Percentiles rank a stretch among this genome's conserved stretches.
phyloP scores from a whole-genome alignment of 345 rosid species.

The Aquilaria malaccensis region DNA sequence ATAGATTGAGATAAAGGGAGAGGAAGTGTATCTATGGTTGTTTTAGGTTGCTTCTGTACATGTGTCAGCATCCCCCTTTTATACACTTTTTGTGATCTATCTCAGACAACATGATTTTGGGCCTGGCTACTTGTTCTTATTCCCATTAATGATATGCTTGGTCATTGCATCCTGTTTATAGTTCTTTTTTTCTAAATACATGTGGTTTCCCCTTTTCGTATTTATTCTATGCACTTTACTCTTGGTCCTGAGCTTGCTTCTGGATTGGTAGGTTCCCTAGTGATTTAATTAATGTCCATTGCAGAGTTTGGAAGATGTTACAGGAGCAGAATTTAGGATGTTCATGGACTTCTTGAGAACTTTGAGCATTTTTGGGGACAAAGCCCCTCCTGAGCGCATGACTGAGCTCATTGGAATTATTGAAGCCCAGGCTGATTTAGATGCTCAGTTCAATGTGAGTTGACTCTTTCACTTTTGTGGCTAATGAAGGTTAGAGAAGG shows the following conservation, averaged over 20 bases:
- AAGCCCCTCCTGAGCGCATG: constrained; percentile 92
- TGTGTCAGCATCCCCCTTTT: too few species aligned
- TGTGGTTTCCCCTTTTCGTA: neutral
- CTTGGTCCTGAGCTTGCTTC: constrained; percentile 3
- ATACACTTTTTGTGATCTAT: too few species aligned
- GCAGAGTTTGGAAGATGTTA: constrained; percentile 94
- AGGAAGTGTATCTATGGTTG: too few species aligned
- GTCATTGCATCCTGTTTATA: neutral
- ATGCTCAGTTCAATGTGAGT: constrained; percentile 83
- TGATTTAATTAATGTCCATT: constrained; percentile 17
- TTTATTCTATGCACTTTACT: constrained; percentile 9
- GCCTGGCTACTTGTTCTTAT: too few species aligned
- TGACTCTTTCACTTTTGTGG: too few species aligned
- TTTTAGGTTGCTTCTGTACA: too few species aligned
- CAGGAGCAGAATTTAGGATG: constrained; percentile 97
- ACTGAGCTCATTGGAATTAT: constrained; percentile 82
- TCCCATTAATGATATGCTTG: too few species aligned
- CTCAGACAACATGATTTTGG: too few species aligned
- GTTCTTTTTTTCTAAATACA: constrained; percentile 4
- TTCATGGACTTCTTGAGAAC: constrained; percentile 93
- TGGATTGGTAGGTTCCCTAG: neutral
- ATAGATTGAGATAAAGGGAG: too few species aligned
- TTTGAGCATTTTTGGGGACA: constrained; percentile 86
- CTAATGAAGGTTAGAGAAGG: too few species aligned
- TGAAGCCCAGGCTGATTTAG: constrained; percentile 97